Base-by-base conservation (phyloP, 2,329 filamentous ascomycete species). In the Exophiala sp. region DNA sequence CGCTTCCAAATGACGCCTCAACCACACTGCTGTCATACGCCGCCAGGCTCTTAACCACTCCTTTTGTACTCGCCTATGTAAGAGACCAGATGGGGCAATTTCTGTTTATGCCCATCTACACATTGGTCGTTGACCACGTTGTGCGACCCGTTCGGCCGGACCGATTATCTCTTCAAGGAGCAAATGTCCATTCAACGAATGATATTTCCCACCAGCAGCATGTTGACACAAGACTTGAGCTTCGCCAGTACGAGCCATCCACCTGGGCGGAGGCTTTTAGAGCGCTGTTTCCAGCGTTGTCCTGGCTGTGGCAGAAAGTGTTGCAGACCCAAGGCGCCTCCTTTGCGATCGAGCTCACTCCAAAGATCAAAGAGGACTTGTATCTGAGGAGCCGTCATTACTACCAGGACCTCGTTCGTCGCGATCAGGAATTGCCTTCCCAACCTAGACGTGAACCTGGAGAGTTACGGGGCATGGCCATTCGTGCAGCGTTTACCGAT, bases 21-120 rank as follows among this genome's bases (percentile, higher is more conserved):
- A 32, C 43, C 5, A 65, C 65, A 3, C 46, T 73, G 9, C 51
- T 60, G n/a, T 51, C 48, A 0, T 69, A 68, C 54, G 35, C 59
- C 2, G 41, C 65, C 14, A 58, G 62, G 18, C 42, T 72, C 2
- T 47, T 71, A n/a, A 65, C 62, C 32, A 66, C 68, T 5, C 73
- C 73, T 2, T 69, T 71, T 21, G 38, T 54, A 16, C 16, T 62
- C 18, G 54, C 50, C 18, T 52, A 58, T 29, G 35, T 61, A 29
- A 20, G 44, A 41, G 60, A 62, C 14, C 46, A 39, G 14, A 20
- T 54, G 24, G 45, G 54, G 20, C 45, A 47, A 41, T 40, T 41
- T 16, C 24, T 61, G 20, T 59, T 52, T 21, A 49, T 43, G 29
- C 47, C 46, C 33, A 16, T 62, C 14, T 57, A 59, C 47, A 44